Evolutionary conservation across 169 alveolate genomes (phyloP).

Genomic region (Babesia bigemina): DNA sequence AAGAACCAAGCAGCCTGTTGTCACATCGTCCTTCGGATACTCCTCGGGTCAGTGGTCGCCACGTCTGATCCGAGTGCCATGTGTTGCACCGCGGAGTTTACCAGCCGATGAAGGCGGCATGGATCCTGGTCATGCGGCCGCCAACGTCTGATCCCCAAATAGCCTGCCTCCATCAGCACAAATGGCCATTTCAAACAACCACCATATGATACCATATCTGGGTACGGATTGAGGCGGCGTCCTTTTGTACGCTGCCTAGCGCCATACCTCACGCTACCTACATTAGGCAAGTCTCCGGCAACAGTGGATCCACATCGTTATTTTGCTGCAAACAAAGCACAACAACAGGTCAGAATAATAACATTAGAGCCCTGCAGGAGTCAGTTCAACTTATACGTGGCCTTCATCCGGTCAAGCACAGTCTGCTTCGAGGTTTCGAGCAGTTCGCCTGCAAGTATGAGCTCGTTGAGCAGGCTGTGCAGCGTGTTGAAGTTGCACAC

Average conservation of each 20-base stretch:
- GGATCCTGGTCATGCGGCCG: too few species aligned
- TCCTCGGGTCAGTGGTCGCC: too few species aligned
- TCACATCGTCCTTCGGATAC: too few species aligned
- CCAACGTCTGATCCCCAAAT: too few species aligned
- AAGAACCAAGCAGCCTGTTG: too few species aligned
- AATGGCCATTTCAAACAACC: too few species aligned
- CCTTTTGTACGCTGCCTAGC: neutral
- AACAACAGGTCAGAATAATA: neutral
- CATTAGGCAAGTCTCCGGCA: neutral
- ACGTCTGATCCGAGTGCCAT: too few species aligned
- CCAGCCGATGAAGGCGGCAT: too few species aligned
- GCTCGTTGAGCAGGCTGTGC: conserved; percentile 95
- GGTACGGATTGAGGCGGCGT: neutral
- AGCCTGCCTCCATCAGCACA: too few species aligned
- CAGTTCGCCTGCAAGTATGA: conserved; percentile 80
- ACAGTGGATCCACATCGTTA: neutral
- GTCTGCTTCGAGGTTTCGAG: conserved; percentile 56
- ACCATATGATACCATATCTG: too few species aligned
- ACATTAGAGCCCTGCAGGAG: too few species aligned
- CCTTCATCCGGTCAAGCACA: conserved; percentile 40
- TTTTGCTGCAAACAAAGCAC: neutral
- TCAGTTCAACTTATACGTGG: conserved; percentile 32
- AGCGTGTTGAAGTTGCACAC: conserved; percentile 96
- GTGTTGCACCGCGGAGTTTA: too few species aligned
- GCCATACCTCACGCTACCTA: neutral